A percentile compares a stretch with the other conserved stretches of the same genome.
Evolutionary conservation across 495 filamentous ascomycete species (phyloP).

Genomic region (Viridothelium virens): DNA sequence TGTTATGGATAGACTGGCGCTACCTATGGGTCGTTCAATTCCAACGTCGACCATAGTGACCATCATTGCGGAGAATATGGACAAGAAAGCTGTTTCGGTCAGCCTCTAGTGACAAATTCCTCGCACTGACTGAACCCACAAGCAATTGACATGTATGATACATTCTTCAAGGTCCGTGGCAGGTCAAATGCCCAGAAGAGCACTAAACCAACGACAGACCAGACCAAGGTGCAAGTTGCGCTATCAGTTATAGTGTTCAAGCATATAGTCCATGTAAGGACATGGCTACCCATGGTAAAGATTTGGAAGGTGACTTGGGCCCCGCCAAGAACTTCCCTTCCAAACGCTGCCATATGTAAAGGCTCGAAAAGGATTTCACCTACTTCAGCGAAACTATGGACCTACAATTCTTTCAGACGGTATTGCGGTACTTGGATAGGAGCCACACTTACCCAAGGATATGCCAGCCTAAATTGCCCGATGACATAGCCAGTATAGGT

Average conservation of each 20-base stretch:
- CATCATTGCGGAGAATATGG: conserved; percentile 56
- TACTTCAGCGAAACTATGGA: conserved; percentile 57
- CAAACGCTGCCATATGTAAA: conserved; percentile 8
- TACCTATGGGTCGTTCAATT: conserved; percentile 31
- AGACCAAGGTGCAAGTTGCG: conserved; percentile 60
- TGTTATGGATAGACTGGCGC: conserved; percentile 16
- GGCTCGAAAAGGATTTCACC: conserved; percentile 49
- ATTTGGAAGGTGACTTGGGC: conserved; percentile 26
- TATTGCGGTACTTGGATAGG: conserved; percentile 60
- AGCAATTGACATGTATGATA: conserved; percentile 56
- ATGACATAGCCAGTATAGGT: conserved; percentile 73
- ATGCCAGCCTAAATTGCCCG: conserved; percentile 65
- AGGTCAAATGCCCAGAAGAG: conserved; percentile 55
- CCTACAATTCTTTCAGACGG: conserved; percentile 56
- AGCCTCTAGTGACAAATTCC: conserved; percentile 12
- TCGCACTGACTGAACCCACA: conserved; percentile 37
- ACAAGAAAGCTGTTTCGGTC: conserved; percentile 50
- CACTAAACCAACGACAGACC: conserved; percentile 54
- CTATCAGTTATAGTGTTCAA: conserved; percentile 59
- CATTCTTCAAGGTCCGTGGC: conserved; percentile 54
- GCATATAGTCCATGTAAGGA: conserved; percentile 65
- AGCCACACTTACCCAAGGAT: conserved; percentile 65
- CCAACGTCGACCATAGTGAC: conserved; percentile 55
- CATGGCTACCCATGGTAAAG: conserved; percentile 70
- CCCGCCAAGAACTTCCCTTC: conserved; percentile 12